Evolutionary conservation across 2,329 filamentous ascomycete species (phyloP).

Genomic region (Emergomyces orientalis): DNA sequence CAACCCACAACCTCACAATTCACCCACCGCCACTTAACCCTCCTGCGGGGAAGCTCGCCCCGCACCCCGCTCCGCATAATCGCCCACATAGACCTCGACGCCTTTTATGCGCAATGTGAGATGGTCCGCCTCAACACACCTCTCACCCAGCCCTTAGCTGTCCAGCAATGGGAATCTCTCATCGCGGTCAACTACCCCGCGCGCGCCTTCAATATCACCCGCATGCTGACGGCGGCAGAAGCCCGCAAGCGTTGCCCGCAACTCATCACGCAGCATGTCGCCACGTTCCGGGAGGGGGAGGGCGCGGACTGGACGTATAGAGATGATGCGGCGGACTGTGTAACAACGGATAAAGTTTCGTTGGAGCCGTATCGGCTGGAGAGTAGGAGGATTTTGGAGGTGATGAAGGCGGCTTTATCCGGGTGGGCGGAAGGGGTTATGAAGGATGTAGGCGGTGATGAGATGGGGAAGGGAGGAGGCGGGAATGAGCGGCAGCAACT

Average conservation of each 20-base stretch:
- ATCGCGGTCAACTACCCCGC: constrained; percentile 97
- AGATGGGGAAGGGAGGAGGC: constrained; percentile 12
- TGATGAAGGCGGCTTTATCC: constrained; percentile 66
- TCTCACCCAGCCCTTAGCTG: constrained; percentile 72
- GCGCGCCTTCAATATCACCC: constrained; percentile 64
- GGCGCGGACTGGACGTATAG: constrained; percentile 79
- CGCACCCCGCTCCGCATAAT: constrained; percentile 75
- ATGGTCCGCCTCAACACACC: constrained; percentile 71
- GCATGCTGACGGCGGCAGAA: constrained; percentile 70
- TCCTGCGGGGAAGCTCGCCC: constrained; percentile 61
- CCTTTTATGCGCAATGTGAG: constrained; percentile 95
- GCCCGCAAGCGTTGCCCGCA: constrained; percentile 79
- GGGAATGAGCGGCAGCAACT: constrained; percentile 22
- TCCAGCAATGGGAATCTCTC: constrained; percentile 90
- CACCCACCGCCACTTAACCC: constrained; percentile 72
- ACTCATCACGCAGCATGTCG: constrained; percentile 82
- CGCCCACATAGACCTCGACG: constrained; percentile 89
- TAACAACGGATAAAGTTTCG: constrained; percentile 85
- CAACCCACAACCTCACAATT: constrained; percentile 39
- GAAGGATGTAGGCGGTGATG: constrained; percentile 44
- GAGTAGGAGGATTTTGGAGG: constrained; percentile 68
- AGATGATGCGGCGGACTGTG: constrained; percentile 66
- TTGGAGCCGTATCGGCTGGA: constrained; percentile 84
- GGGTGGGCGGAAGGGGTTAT: constrained; percentile 48
- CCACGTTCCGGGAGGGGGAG: constrained; percentile 88